Conservation (phyloP, 768 basidiomycete species). For the Hebeloma cylindrosporum region DNA sequence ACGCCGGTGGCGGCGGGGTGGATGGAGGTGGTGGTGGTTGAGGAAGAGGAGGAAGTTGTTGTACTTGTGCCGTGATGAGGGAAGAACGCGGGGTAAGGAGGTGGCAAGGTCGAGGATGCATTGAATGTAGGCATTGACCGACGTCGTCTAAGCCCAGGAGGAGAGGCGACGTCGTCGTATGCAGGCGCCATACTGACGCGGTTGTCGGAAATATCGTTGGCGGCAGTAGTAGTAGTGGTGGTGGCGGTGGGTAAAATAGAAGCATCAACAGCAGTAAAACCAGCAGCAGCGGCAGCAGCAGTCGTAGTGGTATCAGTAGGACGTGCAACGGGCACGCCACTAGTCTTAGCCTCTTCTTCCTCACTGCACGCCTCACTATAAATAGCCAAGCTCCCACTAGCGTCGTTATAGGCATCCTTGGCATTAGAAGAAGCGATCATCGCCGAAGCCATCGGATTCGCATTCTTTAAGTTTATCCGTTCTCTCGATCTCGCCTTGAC, state of each 20-base stretch:
- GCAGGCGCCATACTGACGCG: slow-evolving; percentile 30
- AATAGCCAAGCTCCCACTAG: no score
- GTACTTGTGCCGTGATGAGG: slow-evolving; percentile 3
- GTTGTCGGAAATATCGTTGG: slow-evolving; percentile 18
- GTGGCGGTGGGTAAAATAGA: not conserved
- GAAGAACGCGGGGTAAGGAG: slow-evolving; percentile 45
- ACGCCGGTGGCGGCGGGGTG: slow-evolving; percentile 19
- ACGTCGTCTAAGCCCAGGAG: slow-evolving; percentile 56
- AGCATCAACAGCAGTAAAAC: no score
- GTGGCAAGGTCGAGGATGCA: slow-evolving; percentile 53
- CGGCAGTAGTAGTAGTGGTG: not conserved
- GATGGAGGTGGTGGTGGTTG: slow-evolving; percentile 2
- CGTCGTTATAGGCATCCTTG: no score
- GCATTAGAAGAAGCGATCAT: no score
- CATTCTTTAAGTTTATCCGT: no score
- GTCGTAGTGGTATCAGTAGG: no score
- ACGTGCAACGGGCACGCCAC: no score
- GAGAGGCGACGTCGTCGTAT: slow-evolving; percentile 35
- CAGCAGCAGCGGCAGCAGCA: no score
- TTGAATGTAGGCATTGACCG: slow-evolving; percentile 73
- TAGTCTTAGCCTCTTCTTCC: no score
- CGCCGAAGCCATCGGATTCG: no score
- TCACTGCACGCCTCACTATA: no score
- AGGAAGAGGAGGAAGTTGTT: not conserved
- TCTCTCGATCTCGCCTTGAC: no score